Base-by-base conservation (phyloP, 208 protist genomes). In the Trypanosomatidae sp. region DNA sequence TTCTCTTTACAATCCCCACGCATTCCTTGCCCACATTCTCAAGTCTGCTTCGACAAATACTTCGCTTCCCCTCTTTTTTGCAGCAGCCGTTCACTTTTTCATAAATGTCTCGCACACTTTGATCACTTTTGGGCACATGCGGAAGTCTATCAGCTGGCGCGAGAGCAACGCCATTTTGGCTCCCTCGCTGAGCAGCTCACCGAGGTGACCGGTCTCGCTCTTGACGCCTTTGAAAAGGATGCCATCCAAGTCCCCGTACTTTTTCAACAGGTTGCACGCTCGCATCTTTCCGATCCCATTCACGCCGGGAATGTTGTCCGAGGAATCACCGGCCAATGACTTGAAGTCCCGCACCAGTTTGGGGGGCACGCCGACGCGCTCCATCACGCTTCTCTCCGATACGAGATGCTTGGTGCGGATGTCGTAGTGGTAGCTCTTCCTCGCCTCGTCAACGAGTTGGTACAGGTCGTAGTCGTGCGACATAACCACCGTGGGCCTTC, bases 381-480 rank as follows among this genome's bases (percentile, higher is more conserved):
- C 86, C 30, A 94, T 85, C 28, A 97, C 93, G 36, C 77, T 75
- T 69, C 87, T 89, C 77, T 97, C 90, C 47, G 87, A 93, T 15
- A 97, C 87, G 28, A 97, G 80, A 66, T 92, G 88, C 77, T 95
- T 95, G 15, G 93, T 95, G 52, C 93, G 89, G 55, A 95, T 91
- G 68, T 97, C 91, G 77, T 92, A 97, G 71, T 95, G 79, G 77
- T 93, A 94, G 62, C 77, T 89, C 68, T 76, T 87, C 60, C 82
- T 76, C 49, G 71, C 62, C 46, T 97, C 89, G 73, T 97, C 89
- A 8, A 97, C 87, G 41, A 97, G 85, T 67, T 97, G 93, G 72
- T 93, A 95, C 49, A 97, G 84, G 47, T 97, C 93, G 65, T 92
- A 90, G 74, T 97, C 93, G 79, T 97, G 93, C 36, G 93, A 95